These are phyloP conservation scores for Aspergillus proliferans DNA, from an alignment of 2,329 filamentous ascomycete species.

Conservation along the genomic window DNA sequence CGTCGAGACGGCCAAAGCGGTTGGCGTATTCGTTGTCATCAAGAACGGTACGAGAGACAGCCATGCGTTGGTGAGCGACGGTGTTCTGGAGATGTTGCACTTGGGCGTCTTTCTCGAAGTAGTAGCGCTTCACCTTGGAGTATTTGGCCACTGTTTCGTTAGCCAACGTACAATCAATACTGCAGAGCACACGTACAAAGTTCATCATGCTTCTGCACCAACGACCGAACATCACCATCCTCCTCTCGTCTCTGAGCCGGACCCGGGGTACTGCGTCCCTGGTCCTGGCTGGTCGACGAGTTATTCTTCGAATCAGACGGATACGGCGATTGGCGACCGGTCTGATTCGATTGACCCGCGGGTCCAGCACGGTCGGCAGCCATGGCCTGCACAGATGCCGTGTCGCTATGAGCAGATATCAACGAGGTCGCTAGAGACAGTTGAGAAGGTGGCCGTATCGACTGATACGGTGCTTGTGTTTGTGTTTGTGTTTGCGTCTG, in stretches of 20 bases:
- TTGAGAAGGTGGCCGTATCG: constrained; percentile 16
- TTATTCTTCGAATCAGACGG: constrained; percentile 12
- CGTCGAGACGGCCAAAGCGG: constrained; percentile 84
- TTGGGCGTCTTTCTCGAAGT: constrained; percentile 85
- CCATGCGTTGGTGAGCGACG: constrained; percentile 91
- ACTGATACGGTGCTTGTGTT: constrained; percentile 7
- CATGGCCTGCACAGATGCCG: constrained; percentile 6
- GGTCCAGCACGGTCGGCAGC: background rate
- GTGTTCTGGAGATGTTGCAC: constrained; percentile 95
- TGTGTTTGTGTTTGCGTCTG: background rate
- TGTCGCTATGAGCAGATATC: constrained; percentile 6
- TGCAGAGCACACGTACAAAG: constrained; percentile 29
- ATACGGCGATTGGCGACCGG: constrained; percentile 11
- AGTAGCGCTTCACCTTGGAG: constrained; percentile 95
- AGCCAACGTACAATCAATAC: background rate
- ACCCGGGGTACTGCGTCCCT: constrained; percentile 44
- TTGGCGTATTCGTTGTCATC: constrained; percentile 92
- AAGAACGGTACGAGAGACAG: constrained; percentile 85
- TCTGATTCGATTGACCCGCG: constrained; percentile 3
- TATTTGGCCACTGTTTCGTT: constrained; percentile 72
- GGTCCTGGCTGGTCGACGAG: constrained; percentile 27
- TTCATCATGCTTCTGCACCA: constrained; percentile 40
- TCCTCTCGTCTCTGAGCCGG: constrained; percentile 34
- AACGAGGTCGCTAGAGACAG: constrained; percentile 9
- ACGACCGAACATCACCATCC: constrained; percentile 40